A percentile compares a stretch with the other conserved stretches of the same genome.
Evolutionary conservation across 306 rosid genomes (phyloP).

Genomic region (Quercus glauca): DNA sequence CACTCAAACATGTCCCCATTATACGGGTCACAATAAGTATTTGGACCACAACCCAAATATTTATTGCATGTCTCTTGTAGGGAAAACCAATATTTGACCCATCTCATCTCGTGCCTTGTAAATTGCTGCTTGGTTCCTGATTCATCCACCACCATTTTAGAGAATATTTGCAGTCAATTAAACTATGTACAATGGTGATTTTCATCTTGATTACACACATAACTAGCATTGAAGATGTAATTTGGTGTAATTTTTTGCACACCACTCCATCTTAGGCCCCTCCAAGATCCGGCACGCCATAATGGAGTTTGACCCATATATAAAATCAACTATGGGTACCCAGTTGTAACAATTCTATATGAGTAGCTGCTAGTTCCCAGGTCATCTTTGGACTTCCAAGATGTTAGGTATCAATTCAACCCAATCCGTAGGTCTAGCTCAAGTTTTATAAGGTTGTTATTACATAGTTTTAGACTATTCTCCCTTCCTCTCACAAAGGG

Average conservation of each 20-base stretch:
- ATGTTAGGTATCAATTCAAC: slow-evolving; percentile 20
- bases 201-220: too few relatives aligned
- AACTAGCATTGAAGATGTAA: too few relatives aligned
- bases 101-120: slow-evolving; percentile 36
- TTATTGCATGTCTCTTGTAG: slow-evolving; percentile 44
- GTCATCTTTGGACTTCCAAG: slow-evolving; percentile 40
- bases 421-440: slow-evolving; percentile 24
- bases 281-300: too few relatives aligned
- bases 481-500: too few relatives aligned
- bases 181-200: too few relatives aligned
- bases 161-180: not conserved
- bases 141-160: slow-evolving; percentile 22
- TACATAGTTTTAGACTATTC: too few relatives aligned
- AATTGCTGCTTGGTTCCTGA: not conserved
- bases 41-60: slow-evolving; percentile 36
- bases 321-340: slow-evolving; percentile 42
- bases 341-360: slow-evolving; percentile 18
- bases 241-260: too few relatives aligned
- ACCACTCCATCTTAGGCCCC: too few relatives aligned
- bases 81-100: slow-evolving; percentile 40
- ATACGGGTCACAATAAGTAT: slow-evolving; percentile 12
- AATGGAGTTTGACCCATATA: slow-evolving; percentile 10
- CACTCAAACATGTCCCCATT: slow-evolving; percentile 34
- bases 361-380: slow-evolving; percentile 44
- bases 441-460: not conserved